Evolutionary conservation across 371 early-diverging fungal species (phyloP).

Genomic region (Lichtheimia ornata): DNA sequence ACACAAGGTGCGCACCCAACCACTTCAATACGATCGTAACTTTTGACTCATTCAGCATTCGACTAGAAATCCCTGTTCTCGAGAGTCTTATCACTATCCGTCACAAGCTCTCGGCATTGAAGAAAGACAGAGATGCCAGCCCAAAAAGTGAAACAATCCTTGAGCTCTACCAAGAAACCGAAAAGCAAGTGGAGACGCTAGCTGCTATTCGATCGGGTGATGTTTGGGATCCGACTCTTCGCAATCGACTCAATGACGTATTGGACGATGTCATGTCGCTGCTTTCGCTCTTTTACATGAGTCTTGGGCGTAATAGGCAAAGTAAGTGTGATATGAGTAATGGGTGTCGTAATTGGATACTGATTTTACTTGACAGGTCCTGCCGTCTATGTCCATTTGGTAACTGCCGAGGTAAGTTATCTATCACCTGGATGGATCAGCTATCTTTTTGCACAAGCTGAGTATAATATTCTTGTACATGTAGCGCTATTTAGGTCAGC

Average conservation of each 20-base stretch:
- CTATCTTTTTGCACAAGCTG: not conserved
- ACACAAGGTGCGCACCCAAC: constrained; percentile 10
- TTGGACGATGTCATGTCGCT: constrained; percentile 82
- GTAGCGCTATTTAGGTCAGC: constrained; percentile 73
- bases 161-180: constrained; percentile 64
- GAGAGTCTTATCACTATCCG: constrained; percentile 69
- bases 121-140: constrained; percentile 71
- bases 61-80: constrained; percentile 63
- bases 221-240: constrained; percentile 35
- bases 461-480: not conserved
- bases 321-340: constrained; percentile 28
- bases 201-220: constrained; percentile 49
- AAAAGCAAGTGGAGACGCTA: constrained; percentile 54
- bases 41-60: not conserved
- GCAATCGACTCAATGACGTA: constrained; percentile 72
- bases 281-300: constrained; percentile 78
- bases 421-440: not conserved
- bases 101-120: constrained; percentile 70
- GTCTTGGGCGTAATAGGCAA: constrained; percentile 76
- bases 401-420: constrained; percentile 76
- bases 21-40: not conserved
- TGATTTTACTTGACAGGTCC: constrained; percentile 38
- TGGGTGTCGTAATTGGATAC: not conserved
- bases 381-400: constrained; percentile 78
- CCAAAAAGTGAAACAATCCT: constrained; percentile 60